phyloP scores from a whole-genome alignment of 148 eudicot genomes.

The Persicaria tinctoria region DNA sequence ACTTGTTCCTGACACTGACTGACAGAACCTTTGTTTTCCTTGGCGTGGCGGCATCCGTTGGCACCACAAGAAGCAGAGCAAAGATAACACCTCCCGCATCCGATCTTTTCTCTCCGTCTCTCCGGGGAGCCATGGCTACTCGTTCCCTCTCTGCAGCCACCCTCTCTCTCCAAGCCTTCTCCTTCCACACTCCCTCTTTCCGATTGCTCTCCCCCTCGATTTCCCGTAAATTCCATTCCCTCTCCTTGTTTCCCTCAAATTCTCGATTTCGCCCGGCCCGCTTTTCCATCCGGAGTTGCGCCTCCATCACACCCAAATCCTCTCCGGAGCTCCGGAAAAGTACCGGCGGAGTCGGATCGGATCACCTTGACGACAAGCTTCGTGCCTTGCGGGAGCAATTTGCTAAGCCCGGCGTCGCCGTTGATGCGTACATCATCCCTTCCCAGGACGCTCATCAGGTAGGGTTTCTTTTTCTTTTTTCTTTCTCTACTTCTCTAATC shows the following conservation, averaged over 20 bases:
- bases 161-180: conserved; percentile 19
- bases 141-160: conserved; percentile 29
- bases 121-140: conserved; percentile 23
- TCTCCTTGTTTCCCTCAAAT: conserved; percentile 13
- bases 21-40: not conserved
- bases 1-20: no score
- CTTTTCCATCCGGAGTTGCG: conserved; percentile 27
- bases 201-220: conserved; percentile 29
- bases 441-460: conserved; percentile 99
- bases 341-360: conserved; percentile 6
- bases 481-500: not conserved
- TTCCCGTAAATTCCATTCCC: conserved; percentile 20
- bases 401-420: conserved; percentile 44
- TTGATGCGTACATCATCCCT: conserved; percentile 86
- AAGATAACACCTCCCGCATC: not conserved
- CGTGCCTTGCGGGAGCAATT: conserved; percentile 60
- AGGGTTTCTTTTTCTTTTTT: not conserved
- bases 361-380: conserved; percentile 48
- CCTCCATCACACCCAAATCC: conserved; percentile 58
- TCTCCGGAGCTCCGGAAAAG: conserved; percentile 49
- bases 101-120: not conserved
- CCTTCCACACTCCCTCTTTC: conserved; percentile 21
- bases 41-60: not conserved
- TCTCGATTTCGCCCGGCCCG: conserved; percentile 16
- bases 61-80: not conserved